phyloP scores from a whole-genome alignment of 805 yeast genomes.

The Barnettozyma vustinii region DNA sequence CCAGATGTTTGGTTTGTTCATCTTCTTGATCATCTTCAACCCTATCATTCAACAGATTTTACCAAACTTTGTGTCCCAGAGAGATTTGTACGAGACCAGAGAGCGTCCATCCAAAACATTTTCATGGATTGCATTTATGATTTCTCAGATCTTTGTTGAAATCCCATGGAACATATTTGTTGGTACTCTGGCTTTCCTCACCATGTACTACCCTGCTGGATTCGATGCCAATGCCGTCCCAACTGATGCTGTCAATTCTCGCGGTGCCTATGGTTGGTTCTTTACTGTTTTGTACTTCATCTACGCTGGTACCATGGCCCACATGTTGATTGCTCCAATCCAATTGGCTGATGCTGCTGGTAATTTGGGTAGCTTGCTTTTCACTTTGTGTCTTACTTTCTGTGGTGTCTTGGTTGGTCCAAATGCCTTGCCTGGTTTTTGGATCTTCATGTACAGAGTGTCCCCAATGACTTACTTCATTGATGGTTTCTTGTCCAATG shows the following conservation, averaged over 20 bases:
- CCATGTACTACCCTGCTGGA: constrained; percentile 71
- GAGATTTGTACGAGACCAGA: constrained; percentile 66
- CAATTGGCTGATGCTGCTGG: constrained; percentile 60
- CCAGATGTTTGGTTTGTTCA: constrained; percentile 73
- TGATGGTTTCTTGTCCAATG: constrained; percentile 48
- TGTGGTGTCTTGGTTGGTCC: constrained; percentile 70
- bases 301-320: constrained; percentile 52
- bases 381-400: constrained; percentile 58
- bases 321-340: constrained; percentile 50
- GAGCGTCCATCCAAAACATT: constrained; percentile 72
- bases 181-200: constrained; percentile 57
- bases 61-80: constrained; percentile 55
- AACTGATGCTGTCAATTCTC: constrained; percentile 40
- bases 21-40: constrained; percentile 53
- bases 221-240: constrained; percentile 45
- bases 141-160: constrained; percentile 60
- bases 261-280: constrained; percentile 41
- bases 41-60: constrained; percentile 58
- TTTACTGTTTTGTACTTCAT: constrained; percentile 46
- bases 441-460: constrained; percentile 72
- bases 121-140: constrained; percentile 57
- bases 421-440: constrained; percentile 56
- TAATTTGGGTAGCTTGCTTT: constrained; percentile 48
- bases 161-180: constrained; percentile 56
- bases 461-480: constrained; percentile 66